These are phyloP conservation scores for Entophlyctis luteolus DNA, from an alignment of 192 early-diverging fungal species.

Conservation along the genomic window DNA sequence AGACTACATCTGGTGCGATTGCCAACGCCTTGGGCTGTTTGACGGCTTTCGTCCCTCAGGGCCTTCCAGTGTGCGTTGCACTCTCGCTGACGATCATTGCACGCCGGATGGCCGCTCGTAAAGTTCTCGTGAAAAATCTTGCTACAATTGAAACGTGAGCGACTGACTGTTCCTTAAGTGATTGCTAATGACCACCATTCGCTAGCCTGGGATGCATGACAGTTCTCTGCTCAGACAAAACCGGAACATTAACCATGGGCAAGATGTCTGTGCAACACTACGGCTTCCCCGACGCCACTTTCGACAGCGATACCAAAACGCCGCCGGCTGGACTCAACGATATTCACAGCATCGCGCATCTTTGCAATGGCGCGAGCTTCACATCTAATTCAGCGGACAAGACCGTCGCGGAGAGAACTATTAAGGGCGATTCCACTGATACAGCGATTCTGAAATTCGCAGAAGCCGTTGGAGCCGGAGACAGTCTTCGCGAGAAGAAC, in stretches of 20 bases:
- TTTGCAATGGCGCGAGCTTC: constrained; percentile 70
- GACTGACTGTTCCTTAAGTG: too few species aligned
- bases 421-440: constrained; percentile 44
- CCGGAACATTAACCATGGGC: constrained; percentile 43
- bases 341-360: constrained; percentile 3
- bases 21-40: not conserved
- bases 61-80: constrained; percentile 49
- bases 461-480: constrained; percentile 32
- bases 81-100: constrained; percentile 49
- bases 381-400: constrained; percentile 42
- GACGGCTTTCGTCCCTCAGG: constrained; percentile 45
- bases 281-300: constrained; percentile 19
- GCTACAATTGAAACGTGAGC: constrained; percentile 74
- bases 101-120: constrained; percentile 39
- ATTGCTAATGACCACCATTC: not conserved
- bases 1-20: not conserved
- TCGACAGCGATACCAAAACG: not conserved
- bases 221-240: constrained; percentile 80
- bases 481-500: constrained; percentile 14
- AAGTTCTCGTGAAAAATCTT: constrained; percentile 72
- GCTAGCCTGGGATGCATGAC: constrained; percentile 68
- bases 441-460: constrained; percentile 29
- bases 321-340: not conserved
- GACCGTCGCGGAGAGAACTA: constrained; percentile 53
- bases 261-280: not conserved